Evolutionary conservation across 1,284 basidiomycete genomes (phyloP).

Genomic region (Ustilago lituana): DNA sequence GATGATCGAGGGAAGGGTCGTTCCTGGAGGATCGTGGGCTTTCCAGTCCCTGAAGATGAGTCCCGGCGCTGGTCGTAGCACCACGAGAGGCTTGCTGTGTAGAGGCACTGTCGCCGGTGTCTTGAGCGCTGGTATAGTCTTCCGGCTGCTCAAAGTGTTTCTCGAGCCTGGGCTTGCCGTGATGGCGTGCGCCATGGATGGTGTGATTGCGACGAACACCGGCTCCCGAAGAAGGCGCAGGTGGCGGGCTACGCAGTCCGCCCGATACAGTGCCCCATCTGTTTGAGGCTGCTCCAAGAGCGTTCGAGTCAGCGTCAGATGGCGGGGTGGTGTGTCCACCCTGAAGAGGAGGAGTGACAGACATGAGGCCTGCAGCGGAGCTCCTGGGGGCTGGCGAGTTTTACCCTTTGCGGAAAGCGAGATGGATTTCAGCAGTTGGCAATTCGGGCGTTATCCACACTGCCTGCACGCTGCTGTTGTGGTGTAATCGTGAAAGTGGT

Average conservation of each 20-base stretch:
- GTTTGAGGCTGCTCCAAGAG: conserved; percentile 10
- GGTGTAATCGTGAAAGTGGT: too few relatives aligned
- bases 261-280: conserved; percentile 44
- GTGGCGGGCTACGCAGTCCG: conserved; percentile 38
- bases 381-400: too few relatives aligned
- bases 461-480: too few relatives aligned
- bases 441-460: too few relatives aligned
- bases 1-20: conserved; percentile 5
- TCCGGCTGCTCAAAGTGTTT: conserved; percentile 53
- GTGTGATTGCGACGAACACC: conserved; percentile 48
- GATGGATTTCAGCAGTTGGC: too few relatives aligned
- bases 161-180: conserved; percentile 44
- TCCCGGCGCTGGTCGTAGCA: background rate
- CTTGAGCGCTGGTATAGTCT: conserved; percentile 1
- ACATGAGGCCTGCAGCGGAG: conserved; percentile 14
- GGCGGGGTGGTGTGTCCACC: conserved; percentile 3
- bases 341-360: conserved; percentile 24
- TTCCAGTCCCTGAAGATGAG: background rate
- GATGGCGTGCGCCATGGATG: conserved; percentile 40
- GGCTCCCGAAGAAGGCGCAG: conserved; percentile 42
- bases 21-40: background rate
- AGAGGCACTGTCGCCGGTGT: background rate
- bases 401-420: too few relatives aligned
- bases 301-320: conserved; percentile 5
- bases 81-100: background rate